Conservation (phyloP, 176 grass and related monocot genomes). For the Oryza australiensis region DNA sequence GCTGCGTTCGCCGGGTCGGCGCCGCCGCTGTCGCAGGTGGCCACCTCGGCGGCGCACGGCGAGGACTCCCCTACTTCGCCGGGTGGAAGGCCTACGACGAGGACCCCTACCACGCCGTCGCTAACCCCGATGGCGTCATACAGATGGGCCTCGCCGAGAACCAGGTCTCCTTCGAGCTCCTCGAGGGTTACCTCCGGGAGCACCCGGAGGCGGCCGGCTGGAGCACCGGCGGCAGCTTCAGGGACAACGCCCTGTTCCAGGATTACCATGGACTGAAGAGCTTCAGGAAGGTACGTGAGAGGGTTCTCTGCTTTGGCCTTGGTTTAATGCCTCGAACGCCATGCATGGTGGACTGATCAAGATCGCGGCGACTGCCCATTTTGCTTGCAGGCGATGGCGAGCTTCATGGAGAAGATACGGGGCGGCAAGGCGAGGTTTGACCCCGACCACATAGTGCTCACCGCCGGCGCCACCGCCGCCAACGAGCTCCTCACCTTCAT, state of each 20-base stretch:
- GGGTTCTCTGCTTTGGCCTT: neutral
- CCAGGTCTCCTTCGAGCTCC: constrained; percentile 90
- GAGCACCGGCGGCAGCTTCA: constrained; percentile 52
- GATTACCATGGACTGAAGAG: constrained; percentile 82
- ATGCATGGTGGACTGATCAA: neutral
- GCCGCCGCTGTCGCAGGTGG: constrained; percentile 52
- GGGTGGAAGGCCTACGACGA: constrained; percentile 88
- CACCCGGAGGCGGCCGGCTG: constrained; percentile 59
- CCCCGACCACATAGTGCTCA: constrained; percentile 73
- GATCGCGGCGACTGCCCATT: neutral
- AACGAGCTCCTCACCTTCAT: constrained; percentile 86
- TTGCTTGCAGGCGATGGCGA: constrained; percentile 77
- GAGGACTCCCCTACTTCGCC: constrained; percentile 96
- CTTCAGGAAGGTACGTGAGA: constrained; percentile 59
- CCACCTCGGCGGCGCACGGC: constrained; percentile 59
- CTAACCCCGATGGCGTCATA: constrained; percentile 71
- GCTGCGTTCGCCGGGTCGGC: neutral
- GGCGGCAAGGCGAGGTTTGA: constrained; percentile 74
- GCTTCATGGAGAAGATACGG: constrained; percentile 82
- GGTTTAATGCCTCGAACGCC: neutral
- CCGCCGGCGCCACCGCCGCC: constrained; percentile 80
- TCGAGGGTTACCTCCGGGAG: constrained; percentile 64
- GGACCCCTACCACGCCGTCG: constrained; percentile 64
- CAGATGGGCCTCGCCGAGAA: constrained; percentile 96
- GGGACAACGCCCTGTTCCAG: constrained; percentile 93